Base-by-base conservation (phyloP, 176 grass and related monocot species). In the Eleusine indica region DNA sequence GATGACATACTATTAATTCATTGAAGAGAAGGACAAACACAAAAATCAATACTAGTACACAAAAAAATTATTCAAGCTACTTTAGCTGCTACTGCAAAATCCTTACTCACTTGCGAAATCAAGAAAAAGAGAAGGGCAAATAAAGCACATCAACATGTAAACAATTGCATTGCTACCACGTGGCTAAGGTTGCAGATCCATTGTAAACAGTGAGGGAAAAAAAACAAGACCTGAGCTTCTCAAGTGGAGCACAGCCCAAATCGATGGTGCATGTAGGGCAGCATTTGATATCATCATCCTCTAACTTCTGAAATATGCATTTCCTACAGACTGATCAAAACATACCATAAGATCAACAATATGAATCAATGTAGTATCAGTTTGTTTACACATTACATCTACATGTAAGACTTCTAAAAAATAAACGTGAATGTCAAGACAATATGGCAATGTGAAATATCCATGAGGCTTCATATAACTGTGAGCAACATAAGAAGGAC, bases 171-270 rank as follows among this genome's bases (percentile, higher is more conserved):
- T 21, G 8, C 14, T 64, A 42, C 21, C n/a, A 51, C 6, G 7
- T 18, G 1, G 3, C 37, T 65, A 71, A 83, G 18, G 25, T 15
- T 74, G 29, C 58, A 3, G 29, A 65, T 0, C 17, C 42, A 29
- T 17, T 49, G 1, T 28, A 64, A 66, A 18, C 1, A 41, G 29
- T 22, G 29, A 74, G 43, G 57, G n/a, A 76, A 76, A 70, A 70
- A 30, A 78, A 43, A 87, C 52, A 51, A 66, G 40, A 91, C 85
- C 89, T 91, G 75, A 91, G 80, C 44, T 87, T 87, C n/a, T 88
- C 75, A 35, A 88, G 37, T 68, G 88, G 80, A 41, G 63, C 22
- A 22, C 29, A 78, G 15, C 80, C 84, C 47, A 90, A 65, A 86
- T 86, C 56, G 51, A 68, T 86, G 47, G 60, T 79, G 49, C 84